phyloP scores from a whole-genome alignment of 495 filamentous ascomycete genomes.

The Amniculicola lignicola region DNA sequence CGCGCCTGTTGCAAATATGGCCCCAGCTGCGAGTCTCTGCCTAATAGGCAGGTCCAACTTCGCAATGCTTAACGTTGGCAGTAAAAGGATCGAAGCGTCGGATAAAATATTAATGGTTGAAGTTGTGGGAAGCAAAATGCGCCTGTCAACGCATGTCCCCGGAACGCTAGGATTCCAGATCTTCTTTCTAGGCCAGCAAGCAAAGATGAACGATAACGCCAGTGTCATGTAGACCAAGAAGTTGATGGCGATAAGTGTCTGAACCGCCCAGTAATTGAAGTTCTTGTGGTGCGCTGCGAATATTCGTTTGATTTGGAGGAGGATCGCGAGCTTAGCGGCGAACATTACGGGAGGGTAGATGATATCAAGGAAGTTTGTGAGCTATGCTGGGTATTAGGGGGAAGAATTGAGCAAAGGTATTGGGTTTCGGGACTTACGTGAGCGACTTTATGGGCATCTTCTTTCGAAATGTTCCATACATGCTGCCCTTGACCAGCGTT shows the following conservation, averaged over 20 bases:
- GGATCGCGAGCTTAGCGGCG: conserved; percentile 8
- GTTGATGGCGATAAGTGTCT: conserved; percentile 27
- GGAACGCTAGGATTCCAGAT: conserved; percentile 5
- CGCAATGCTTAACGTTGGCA: conserved; percentile 6
- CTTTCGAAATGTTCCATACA: no score
- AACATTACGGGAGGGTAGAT: conserved; percentile 17
- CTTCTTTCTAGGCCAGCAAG: conserved; percentile 15
- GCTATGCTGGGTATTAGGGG: conserved; percentile 25
- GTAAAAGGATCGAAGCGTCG: conserved; percentile 4
- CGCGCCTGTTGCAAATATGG: conserved; percentile 14
- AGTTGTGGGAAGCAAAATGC: background rate
- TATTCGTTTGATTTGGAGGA: conserved; percentile 24
- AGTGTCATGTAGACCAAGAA: conserved; percentile 9
- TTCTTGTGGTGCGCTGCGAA: conserved; percentile 25
- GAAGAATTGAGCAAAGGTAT: no score
- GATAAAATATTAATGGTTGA: conserved; percentile 8
- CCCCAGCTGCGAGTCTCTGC: conserved; percentile 9
- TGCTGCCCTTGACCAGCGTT: no score
- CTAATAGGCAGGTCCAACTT: conserved; percentile 12
- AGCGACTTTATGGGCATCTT: no score
- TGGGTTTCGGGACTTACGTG: no score
- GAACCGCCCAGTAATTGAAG: conserved; percentile 14
- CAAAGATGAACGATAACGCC: conserved; percentile 18
- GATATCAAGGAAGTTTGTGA: conserved; percentile 20
- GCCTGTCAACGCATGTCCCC: conserved; percentile 3